A percentile compares a stretch with the other conserved stretches of the same genome.
Conservation (phyloP, 1,284 basidiomycete genomes). For the Flammula alnicola region DNA sequence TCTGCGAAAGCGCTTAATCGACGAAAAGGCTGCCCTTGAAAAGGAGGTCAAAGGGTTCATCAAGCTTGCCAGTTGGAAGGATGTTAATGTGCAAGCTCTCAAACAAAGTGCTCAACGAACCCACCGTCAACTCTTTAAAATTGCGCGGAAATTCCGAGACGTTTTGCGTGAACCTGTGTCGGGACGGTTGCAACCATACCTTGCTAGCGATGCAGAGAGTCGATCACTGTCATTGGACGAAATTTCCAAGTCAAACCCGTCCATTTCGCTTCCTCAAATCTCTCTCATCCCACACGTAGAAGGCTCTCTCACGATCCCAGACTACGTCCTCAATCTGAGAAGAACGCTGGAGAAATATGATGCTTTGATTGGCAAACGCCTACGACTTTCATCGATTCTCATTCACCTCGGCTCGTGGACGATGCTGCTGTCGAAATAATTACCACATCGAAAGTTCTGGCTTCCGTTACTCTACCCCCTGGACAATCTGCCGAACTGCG, state of each 20-base stretch:
- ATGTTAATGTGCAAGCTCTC: conserved; percentile 94
- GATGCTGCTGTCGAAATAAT: conserved; percentile 81
- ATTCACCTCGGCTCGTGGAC: conserved; percentile 52
- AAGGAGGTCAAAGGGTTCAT: conserved; percentile 86
- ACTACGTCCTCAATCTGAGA: conserved; percentile 47
- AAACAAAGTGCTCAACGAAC: conserved; percentile 91
- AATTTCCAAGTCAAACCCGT: not conserved
- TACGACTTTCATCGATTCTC: conserved; percentile 48
- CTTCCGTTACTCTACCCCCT: conserved; percentile 53
- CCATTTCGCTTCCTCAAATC: not conserved
- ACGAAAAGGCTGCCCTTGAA: conserved; percentile 73
- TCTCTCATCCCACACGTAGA: conserved; percentile 1
- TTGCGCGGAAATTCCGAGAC: conserved; percentile 92
- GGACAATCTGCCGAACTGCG: conserved; percentile 61
- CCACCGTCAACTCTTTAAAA: conserved; percentile 92
- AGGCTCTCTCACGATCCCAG: conserved; percentile 6
- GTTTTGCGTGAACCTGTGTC: conserved; percentile 78
- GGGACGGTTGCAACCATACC: conserved; percentile 43
- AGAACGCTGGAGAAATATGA: conserved; percentile 55
- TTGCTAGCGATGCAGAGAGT: conserved; percentile 42
- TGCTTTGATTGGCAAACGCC: conserved; percentile 43
- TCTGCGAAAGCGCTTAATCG: conserved; percentile 56
- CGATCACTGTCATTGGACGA: conserved; percentile 21
- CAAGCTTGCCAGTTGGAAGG: conserved; percentile 98
- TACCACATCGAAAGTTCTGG: conserved; percentile 65